Evolutionary conservation across 345 rosid species (phyloP), one percentile per base, ranked within the genome.

Genomic region (Bruguiera gymnorhiza): DNA sequence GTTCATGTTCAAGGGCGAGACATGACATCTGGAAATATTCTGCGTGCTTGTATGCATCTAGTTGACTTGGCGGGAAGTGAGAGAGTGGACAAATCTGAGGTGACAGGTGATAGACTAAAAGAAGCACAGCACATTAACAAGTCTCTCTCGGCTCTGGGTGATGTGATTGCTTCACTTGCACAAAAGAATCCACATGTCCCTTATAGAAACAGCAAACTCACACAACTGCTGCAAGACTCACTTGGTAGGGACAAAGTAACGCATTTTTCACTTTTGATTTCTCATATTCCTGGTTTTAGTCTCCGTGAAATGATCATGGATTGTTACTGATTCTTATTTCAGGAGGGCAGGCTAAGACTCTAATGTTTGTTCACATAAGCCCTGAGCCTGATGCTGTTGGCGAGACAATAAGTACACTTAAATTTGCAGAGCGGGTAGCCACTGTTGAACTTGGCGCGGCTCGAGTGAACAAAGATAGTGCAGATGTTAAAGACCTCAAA

Each of bases 31-130:
- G 99, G 97, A 76, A 57, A 80, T 31, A 58, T 77, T 70, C 88
- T 89, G 50, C 97, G 89, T 36, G 99, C 97, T 59, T 95, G 97
- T 67, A 91, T 95, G 97, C 96, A 95, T 79, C 85, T 95, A 66
- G 99, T 95, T 78, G 99, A 95, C 83, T 83, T 95, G 76, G 97
- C 99, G 2, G 99, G 99, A 30, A 95, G 99, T 78, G 97, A 93
- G 78, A 87, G 98, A 73, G 96, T 93, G 57, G 89, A 91, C 78
- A 93, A 93, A 82, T 93, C 98, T 20, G 91, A 93, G 74, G 98
- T 76, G 56, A 94, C 91, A 29, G 98, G 97, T 72, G 98, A 91
- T 76, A 82, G 97, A 70, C 81, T 94, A 59, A 94, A 91, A 78
- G 98, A 94, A 80, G 98, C 98, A 65, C 97, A 94, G 11, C 95